Evolutionary conservation across 352 stramenopile genomes (phyloP).

Genomic region (Nannochloropsis limnetica): DNA sequence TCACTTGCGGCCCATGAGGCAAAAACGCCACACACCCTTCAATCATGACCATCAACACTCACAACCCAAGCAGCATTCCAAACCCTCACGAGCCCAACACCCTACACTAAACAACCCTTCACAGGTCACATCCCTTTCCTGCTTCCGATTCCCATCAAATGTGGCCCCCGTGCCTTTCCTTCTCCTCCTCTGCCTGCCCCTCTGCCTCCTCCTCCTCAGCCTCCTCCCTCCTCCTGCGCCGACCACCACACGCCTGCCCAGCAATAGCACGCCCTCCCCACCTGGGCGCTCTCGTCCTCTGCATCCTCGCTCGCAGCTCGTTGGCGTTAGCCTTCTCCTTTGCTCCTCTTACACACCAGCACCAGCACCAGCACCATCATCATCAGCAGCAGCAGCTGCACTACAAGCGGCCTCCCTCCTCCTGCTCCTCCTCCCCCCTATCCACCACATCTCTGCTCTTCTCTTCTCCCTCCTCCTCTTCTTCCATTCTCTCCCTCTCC

Average conservation of each 20-base stretch:
- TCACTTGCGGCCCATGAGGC: background rate
- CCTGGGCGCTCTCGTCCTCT: background rate
- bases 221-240: slow-evolving; percentile 12
- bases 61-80: background rate
- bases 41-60: background rate
- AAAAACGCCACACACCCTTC: background rate
- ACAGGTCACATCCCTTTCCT: background rate
- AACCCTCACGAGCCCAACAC: background rate
- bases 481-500: background rate
- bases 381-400: background rate
- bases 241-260: background rate
- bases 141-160: background rate
- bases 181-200: background rate
- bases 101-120: background rate
- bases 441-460: background rate
- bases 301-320: background rate
- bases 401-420: background rate
- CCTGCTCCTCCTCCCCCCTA: background rate
- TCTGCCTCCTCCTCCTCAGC: background rate
- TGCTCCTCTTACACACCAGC: background rate
- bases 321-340: background rate
- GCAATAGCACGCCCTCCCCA: background rate
- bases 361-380: background rate
- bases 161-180: background rate
- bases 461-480: background rate